A percentile compares a stretch with the other conserved stretches of the same genome.
These are phyloP conservation scores for Pichia manshurica DNA, from an alignment of 805 yeast species.

Conservation along the genomic window DNA sequence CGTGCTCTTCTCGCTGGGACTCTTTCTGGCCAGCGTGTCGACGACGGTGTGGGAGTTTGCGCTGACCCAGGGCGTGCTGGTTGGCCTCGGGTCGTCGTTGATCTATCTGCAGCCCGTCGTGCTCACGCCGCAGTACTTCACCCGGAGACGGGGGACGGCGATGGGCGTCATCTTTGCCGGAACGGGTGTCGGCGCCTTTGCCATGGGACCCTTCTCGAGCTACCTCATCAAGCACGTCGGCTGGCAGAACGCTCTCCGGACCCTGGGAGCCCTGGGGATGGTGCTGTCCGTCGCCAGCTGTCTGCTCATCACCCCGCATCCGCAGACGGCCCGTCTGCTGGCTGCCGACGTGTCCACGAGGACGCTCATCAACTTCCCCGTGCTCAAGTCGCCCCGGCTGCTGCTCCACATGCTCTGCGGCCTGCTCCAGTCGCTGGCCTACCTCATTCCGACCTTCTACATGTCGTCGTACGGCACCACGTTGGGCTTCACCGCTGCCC, in stretches of 20 bases:
- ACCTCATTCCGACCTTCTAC: slow-evolving; percentile 30
- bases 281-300: slow-evolving; percentile 10
- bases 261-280: slow-evolving; percentile 28
- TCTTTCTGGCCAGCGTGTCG: slow-evolving; percentile 22
- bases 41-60: slow-evolving; percentile 39
- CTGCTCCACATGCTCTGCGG: slow-evolving; percentile 13
- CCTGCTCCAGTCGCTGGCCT: slow-evolving; percentile 32
- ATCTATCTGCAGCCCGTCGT: slow-evolving; percentile 45
- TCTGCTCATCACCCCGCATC: slow-evolving; percentile 4
- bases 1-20: slow-evolving; percentile 25
- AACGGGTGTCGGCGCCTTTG: slow-evolving; percentile 43
- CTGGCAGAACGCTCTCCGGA: slow-evolving; percentile 33
- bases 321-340: too few relatives aligned
- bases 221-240: slow-evolving; percentile 34
- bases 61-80: slow-evolving; percentile 47
- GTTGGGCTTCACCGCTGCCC: slow-evolving; percentile 25
- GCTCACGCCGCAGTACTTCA: slow-evolving; percentile 56
- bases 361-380: slow-evolving; percentile 4
- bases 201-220: slow-evolving; percentile 32
- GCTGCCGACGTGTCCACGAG: too few relatives aligned
- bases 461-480: slow-evolving; percentile 33
- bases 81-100: slow-evolving; percentile 47
- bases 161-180: slow-evolving; percentile 37
- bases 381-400: slow-evolving; percentile 1
- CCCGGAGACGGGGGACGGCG: slow-evolving; percentile 40